Base-by-base conservation (phyloP, 169 alveolate species). In the Plasmodium reichenowi region DNA sequence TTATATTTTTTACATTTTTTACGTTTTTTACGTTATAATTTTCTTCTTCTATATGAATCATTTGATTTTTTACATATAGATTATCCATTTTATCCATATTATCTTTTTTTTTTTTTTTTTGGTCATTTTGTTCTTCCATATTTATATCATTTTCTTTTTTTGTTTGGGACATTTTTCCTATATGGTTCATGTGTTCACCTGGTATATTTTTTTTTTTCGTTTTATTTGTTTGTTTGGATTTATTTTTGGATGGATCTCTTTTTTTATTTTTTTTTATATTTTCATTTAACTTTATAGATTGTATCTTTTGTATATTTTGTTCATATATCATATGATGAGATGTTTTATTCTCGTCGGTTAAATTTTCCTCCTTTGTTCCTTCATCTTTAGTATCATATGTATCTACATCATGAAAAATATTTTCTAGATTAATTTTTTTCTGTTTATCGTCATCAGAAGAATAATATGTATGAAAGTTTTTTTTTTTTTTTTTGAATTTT, bases 321-420 rank as follows among this genome's bases (percentile, higher is more conserved):
- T 32, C 45, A 32, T 32, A 5, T 32, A 5, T 32, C 3, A 32
- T 4, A 32, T 32, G 0, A 0, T 32, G 7, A 5, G 45, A 32
- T 60, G 4, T 45, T 15, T 20, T 26, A 20, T 26, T 26, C 13
- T 10, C 6, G 10, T 60, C 32, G 12, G 32, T 20, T 32, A 32
- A 32, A 60, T 20, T 12, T 2, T 26, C 70, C 4, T 20, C 70
- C 43, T 26, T 64, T 2, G 20, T 15, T 3, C n/a, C 63, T 1
- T 47, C 76, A 0, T 48, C 12, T 20, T 68, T 68, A 0, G 43
- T 43, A 38, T 17, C 76, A 50, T 86, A 74, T 45, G 52, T 66
- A 56, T 86, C 92, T 15, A 86, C 62, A 58, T 86, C 92, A 32
- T 86, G 59, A 56, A 86, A 86, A 62, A 86, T 86, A 48, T 86